Evolutionary conservation across 2,329 filamentous ascomycete genomes (phyloP).

Genomic region (Monosporascus cannonballus): DNA sequence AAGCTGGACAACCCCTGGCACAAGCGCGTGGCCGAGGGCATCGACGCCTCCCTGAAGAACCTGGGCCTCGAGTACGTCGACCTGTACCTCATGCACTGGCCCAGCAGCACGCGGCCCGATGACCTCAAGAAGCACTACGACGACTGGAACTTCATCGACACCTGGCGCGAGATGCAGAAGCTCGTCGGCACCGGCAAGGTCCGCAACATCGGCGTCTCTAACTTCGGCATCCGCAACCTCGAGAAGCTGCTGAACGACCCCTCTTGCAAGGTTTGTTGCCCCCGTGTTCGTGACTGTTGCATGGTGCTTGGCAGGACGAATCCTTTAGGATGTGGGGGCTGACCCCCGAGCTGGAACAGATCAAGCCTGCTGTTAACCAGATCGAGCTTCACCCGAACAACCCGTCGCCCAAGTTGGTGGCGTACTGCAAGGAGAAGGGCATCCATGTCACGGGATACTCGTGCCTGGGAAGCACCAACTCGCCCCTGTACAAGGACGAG

Average conservation of each 20-base stretch:
- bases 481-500: conserved; percentile 61
- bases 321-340: no score
- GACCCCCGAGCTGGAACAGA: conserved; percentile 24
- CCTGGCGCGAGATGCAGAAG: conserved; percentile 69
- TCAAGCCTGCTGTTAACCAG: conserved; percentile 68
- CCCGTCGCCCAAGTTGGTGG: conserved; percentile 72
- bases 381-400: conserved; percentile 77
- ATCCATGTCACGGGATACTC: conserved; percentile 74
- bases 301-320: neutral
- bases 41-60: conserved; percentile 53
- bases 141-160: conserved; percentile 80
- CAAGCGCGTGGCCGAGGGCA: conserved; percentile 57
- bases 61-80: conserved; percentile 62
- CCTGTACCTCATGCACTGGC: conserved; percentile 70
- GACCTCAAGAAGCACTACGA: conserved; percentile 61
- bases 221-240: conserved; percentile 76
- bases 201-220: conserved; percentile 77
- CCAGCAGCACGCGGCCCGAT: conserved; percentile 54
- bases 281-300: neutral
- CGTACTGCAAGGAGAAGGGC: conserved; percentile 64
- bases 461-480: conserved; percentile 65
- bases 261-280: conserved; percentile 46
- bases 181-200: conserved; percentile 63
- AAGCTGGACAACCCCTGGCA: conserved; percentile 81
- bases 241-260: conserved; percentile 68